Evolutionary conservation across 345 rosid genomes (phyloP).

Genomic region (Populus alba): DNA sequence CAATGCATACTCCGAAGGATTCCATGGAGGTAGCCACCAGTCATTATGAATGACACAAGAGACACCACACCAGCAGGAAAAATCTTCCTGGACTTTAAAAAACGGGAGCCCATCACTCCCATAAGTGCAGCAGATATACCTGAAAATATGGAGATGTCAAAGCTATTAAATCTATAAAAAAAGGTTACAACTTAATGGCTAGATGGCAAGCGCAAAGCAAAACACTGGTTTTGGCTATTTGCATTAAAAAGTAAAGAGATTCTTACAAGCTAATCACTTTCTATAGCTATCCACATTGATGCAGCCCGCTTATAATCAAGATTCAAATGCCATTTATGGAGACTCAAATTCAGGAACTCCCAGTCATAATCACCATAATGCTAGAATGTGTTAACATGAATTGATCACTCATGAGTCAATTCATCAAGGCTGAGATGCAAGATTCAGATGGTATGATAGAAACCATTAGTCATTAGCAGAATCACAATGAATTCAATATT

Average conservation of each 20-base stretch:
- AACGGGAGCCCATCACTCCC: slow-evolving; percentile 84
- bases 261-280: too few relatives aligned
- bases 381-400: not conserved
- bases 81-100: slow-evolving; percentile 66
- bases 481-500: too few relatives aligned
- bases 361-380: not conserved
- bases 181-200: too few relatives aligned
- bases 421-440: too few relatives aligned
- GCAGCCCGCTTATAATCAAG: not conserved
- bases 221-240: too few relatives aligned
- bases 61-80: slow-evolving; percentile 90
- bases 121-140: slow-evolving; percentile 68
- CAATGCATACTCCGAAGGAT: slow-evolving; percentile 60
- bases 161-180: not conserved
- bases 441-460: too few relatives aligned
- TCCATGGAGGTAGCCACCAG: slow-evolving; percentile 82
- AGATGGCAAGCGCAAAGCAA: too few relatives aligned
- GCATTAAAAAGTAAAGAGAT: too few relatives aligned
- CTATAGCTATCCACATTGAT: too few relatives aligned
- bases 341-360: not conserved
- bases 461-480: too few relatives aligned
- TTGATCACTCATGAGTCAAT: not conserved
- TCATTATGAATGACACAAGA: slow-evolving; percentile 67
- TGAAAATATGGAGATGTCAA: slow-evolving; percentile 22
- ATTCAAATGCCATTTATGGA: not conserved